A percentile compares a stretch with the other conserved stretches of the same genome.
Conservation (phyloP, 257 asterid species). For the Capsicum pubescens region DNA sequence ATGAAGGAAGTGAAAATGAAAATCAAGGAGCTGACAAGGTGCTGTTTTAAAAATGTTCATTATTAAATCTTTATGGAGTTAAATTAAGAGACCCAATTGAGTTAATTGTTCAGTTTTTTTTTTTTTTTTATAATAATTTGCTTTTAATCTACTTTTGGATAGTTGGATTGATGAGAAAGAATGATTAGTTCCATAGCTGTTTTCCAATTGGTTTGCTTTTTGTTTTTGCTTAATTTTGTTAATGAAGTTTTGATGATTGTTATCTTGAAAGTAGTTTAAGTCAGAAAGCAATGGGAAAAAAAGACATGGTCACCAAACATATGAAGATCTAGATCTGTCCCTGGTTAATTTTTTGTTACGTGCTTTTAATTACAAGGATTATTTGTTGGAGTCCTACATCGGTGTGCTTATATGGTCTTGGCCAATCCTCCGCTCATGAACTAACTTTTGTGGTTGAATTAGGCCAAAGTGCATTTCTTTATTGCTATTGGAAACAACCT, state of each 20-base stretch:
- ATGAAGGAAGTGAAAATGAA: conserved; percentile 33
- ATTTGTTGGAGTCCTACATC: too few relatives aligned
- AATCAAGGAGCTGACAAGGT: conserved; percentile 55
- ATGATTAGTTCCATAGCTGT: background rate
- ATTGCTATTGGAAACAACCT: too few relatives aligned
- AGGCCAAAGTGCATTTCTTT: too few relatives aligned
- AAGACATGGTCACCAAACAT: background rate
- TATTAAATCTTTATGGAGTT: background rate
- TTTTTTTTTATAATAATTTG: background rate
- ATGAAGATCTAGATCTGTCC: background rate
- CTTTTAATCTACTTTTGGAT: background rate
- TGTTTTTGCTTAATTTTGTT: background rate
- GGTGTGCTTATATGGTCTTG: too few relatives aligned
- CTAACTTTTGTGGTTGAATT: too few relatives aligned
- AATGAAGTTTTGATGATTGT: background rate
- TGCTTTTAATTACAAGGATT: too few relatives aligned
- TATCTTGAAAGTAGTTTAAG: background rate
- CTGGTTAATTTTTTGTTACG: background rate
- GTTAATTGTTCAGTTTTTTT: background rate
- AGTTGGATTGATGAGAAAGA: background rate
- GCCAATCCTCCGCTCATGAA: too few relatives aligned
- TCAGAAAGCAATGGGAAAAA: background rate
- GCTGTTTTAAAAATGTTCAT: background rate
- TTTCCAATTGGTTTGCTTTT: background rate
- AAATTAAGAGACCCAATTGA: background rate